Evolutionary conservation across 305 asterid species (phyloP).

Genomic region (Fraxinus baroniana): DNA sequence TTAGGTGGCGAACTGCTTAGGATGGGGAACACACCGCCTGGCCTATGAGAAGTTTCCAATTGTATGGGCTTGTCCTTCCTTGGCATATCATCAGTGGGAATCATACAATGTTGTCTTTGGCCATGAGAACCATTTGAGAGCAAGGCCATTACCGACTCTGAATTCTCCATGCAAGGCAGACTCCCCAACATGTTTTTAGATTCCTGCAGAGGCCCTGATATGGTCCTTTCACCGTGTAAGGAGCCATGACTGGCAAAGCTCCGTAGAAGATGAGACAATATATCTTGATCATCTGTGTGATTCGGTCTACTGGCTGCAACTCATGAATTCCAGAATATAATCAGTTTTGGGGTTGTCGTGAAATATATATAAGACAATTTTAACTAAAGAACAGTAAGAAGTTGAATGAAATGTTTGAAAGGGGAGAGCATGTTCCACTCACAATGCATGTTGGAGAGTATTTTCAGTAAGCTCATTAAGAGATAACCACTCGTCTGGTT

Average conservation of each 20-base stretch:
- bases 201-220: conserved; percentile 49
- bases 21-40: conserved; percentile 35
- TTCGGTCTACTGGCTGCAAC: conserved; percentile 53
- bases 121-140: conserved; percentile 51
- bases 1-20: conserved; percentile 43
- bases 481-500: conserved; percentile 61
- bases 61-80: conserved; percentile 31
- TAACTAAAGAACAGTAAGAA: background rate
- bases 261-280: conserved; percentile 67
- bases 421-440: conserved; percentile 31
- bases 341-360: conserved; percentile 19
- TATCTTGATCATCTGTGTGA: conserved; percentile 54
- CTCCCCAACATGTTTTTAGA: conserved; percentile 46
- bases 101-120: conserved; percentile 34
- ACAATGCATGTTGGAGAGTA: conserved; percentile 73
- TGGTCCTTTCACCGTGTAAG: conserved; percentile 33
- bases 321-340: conserved; percentile 24
- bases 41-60: conserved; percentile 42
- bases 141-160: conserved; percentile 42
- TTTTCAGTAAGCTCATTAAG: conserved; percentile 62
- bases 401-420: background rate
- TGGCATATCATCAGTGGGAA: conserved; percentile 39
- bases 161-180: conserved; percentile 46
- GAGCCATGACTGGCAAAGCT: conserved; percentile 59
- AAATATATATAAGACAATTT: conserved; percentile 17